Evolutionary conservation across 2,329 filamentous ascomycete species (phyloP).

Genomic region (Aspergillus tamarii): DNA sequence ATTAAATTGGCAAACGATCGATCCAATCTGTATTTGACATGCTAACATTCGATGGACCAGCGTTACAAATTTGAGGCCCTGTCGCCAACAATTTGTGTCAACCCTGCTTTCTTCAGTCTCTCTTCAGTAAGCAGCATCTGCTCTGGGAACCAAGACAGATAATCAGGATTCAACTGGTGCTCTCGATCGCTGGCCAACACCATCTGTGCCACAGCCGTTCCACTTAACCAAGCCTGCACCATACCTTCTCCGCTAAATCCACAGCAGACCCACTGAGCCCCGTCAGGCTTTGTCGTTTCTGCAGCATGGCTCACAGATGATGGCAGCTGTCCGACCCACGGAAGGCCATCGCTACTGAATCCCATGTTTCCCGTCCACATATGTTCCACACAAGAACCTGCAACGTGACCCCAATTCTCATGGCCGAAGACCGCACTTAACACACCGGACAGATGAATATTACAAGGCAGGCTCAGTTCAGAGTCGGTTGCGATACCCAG

Average conservation of each 20-base stretch:
- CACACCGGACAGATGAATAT: conserved; percentile 32
- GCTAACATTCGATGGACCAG: too few relatives aligned
- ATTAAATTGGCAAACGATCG: background rate
- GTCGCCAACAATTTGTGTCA: conserved; percentile 15
- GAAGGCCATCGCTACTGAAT: conserved; percentile 53
- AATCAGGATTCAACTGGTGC: conserved; percentile 6
- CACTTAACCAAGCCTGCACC: conserved; percentile 36
- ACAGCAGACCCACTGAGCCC: conserved; percentile 33
- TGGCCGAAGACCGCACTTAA: conserved; percentile 30
- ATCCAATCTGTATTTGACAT: background rate
- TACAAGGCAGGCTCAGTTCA: conserved; percentile 27
- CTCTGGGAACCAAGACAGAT: conserved; percentile 34
- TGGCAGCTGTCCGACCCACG: conserved; percentile 54
- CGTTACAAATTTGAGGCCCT: background rate
- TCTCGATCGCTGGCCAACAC: conserved; percentile 23
- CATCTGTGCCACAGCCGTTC: conserved; percentile 32
- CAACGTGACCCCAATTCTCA: conserved; percentile 26
- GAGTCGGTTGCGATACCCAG: conserved; percentile 55
- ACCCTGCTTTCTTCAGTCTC: conserved; percentile 20
- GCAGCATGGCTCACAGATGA: conserved; percentile 17
- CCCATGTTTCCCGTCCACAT: conserved; percentile 52
- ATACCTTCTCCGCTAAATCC: conserved; percentile 37
- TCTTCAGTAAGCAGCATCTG: conserved; percentile 32
- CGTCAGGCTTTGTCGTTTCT: background rate
- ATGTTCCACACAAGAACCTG: conserved; percentile 24